These are phyloP conservation scores for Silene latifolia DNA, from an alignment of 148 eudicot species.

Conservation along the genomic window DNA sequence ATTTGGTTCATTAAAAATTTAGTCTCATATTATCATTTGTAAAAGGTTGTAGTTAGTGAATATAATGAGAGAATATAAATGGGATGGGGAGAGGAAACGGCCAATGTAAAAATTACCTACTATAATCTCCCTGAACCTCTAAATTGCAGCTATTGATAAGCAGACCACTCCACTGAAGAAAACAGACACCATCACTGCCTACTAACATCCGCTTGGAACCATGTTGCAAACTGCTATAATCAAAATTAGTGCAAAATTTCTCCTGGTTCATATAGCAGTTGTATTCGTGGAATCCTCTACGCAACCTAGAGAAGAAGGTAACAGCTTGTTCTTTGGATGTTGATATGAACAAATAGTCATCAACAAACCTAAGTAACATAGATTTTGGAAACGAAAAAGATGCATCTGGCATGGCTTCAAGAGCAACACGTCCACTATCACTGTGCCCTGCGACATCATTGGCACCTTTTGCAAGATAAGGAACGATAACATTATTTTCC, in stretches of 20 bases:
- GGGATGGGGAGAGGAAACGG: too few species aligned
- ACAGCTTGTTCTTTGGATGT: conserved; percentile 69
- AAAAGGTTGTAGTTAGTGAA: too few species aligned
- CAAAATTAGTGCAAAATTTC: conserved; percentile 71
- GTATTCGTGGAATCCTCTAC: conserved; percentile 65
- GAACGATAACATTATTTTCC: conserved; percentile 53
- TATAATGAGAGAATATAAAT: too few species aligned
- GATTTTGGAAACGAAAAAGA: conserved; percentile 28
- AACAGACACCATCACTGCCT: conserved; percentile 56
- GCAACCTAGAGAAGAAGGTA: conserved; percentile 52
- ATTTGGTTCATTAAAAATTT: too few species aligned
- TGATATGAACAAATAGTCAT: conserved; percentile 79
- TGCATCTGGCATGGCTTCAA: conserved; percentile 11
- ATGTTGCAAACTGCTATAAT: conserved; percentile 19
- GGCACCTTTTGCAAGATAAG: conserved; percentile 45
- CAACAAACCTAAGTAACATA: conserved; percentile 69
- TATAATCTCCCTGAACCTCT: conserved; percentile 94
- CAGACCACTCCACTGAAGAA: conserved; percentile 92
- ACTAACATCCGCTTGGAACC: conserved; percentile 39
- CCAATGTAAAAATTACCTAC: conserved; percentile 37
- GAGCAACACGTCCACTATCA: conserved; percentile 16
- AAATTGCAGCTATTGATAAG: conserved; percentile 67
- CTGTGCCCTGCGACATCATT: conserved; percentile 15
- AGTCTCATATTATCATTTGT: too few species aligned
- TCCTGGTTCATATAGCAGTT: conserved; percentile 80